These are phyloP conservation scores for Eucalyptus tenuipes DNA, from an alignment of 345 rosid species.

Conservation along the genomic window DNA sequence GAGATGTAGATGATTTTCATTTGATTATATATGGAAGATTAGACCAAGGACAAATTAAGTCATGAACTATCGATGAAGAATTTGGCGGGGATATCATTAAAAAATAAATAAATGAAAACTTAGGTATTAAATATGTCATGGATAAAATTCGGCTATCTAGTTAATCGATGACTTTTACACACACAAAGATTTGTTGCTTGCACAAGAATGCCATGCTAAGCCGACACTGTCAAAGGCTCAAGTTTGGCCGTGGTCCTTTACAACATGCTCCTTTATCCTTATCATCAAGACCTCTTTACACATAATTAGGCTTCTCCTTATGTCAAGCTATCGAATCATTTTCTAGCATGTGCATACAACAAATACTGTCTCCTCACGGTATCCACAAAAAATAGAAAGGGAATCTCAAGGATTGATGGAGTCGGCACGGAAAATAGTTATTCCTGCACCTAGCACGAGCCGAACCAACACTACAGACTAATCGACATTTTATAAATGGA, in stretches of 20 bases:
- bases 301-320: not conserved
- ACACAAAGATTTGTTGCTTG: not conserved
- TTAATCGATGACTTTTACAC: not conserved
- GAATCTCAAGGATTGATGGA: not conserved
- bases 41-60: not conserved
- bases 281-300: not conserved
- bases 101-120: not conserved
- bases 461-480: not conserved
- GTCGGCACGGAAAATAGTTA: not conserved
- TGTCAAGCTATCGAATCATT: not conserved
- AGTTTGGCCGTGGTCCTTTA: not conserved
- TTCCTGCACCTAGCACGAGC: not conserved
- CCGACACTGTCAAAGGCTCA: not conserved
- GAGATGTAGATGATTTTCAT: not conserved
- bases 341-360: not conserved
- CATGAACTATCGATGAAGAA: not conserved
- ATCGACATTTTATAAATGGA: not conserved
- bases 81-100: rapidly evolving
- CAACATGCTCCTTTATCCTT: not conserved
- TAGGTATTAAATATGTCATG: not conserved
- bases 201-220: not conserved
- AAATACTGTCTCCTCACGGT: not conserved
- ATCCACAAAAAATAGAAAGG: not conserved
- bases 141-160: rapidly evolving
- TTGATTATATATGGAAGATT: not conserved